Evolutionary conservation across 805 yeast species (phyloP), one percentile per base, ranked within the genome.

Genomic region (Tetrapisispora taiwanensis): DNA sequence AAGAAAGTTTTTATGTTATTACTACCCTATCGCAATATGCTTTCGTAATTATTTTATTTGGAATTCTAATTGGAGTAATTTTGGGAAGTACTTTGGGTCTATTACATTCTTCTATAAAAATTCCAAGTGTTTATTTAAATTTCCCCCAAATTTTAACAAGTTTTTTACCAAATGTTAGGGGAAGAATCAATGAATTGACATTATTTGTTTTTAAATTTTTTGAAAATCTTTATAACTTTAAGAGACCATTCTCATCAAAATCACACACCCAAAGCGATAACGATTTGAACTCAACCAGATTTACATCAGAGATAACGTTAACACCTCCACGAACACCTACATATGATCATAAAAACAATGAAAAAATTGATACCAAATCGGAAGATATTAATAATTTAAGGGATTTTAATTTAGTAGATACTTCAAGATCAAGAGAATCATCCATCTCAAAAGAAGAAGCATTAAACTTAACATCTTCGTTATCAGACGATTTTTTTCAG

Each of bases 401-500:
- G 10, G 40, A n/a, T 9, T 12, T 17, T 4, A 37, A 17, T 10
- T 17, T 30, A 18, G 17, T 37, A n/a, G 15, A 28, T 12, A 17
- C 40, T 17, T 26, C 32, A 7, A 17, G 17, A 17, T 26, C 27
- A 12, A 31, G 36, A 24, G 27, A 39, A 15, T 26, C 39, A 14
- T 43, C 52, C 7, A 40, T 56, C 12, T 50, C 61, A 1, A 50
- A 44, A 31, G 54, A 48, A 12, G 49, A 53, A 34, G 49, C 52
- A 7, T 36, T 56, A 37, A 44, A 52, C 24, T 42, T 52, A 19
- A 60, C 57, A 19, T 48, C 58, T 14, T 44, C 48, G 32, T 42
- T 56, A 34, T 61, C 62, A 10, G 52, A 54, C 39, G 53, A 58
- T 46, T 56, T 52, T 44, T 56, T 58, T 24, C 61, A 58, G 44